Conservation (phyloP, 2,329 filamentous ascomycete species). For the Alternaria gansuensis region DNA sequence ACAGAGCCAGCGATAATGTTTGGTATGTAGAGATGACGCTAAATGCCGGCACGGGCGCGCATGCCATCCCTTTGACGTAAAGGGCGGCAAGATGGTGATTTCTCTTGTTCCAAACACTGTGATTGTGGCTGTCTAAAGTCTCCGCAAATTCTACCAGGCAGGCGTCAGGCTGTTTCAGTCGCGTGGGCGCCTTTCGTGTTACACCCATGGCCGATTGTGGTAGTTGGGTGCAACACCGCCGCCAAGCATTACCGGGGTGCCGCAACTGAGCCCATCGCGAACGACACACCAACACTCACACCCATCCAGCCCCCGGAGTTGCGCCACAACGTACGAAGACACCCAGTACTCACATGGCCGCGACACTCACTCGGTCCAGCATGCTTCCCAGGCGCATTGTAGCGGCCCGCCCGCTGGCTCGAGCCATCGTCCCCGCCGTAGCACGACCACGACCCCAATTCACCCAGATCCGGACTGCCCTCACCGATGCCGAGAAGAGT, state of each 20-base stretch:
- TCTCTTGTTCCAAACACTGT: not conserved
- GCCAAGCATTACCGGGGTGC: constrained; percentile 26
- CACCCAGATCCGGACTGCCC: constrained; percentile 51
- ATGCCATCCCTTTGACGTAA: constrained; percentile 13
- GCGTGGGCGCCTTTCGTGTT: constrained; percentile 21
- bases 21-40: constrained; percentile 24
- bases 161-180: constrained; percentile 7
- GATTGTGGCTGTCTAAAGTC: constrained; percentile 2
- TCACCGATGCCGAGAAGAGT: constrained; percentile 47
- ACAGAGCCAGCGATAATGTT: constrained; percentile 25
- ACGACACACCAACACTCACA: constrained; percentile 36
- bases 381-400: constrained; percentile 58
- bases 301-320: constrained; percentile 27
- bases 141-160: constrained; percentile 3
- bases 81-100: not conserved
- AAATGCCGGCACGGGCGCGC: constrained; percentile 24
- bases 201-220: constrained; percentile 9
- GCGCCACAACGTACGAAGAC: constrained; percentile 43
- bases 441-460: constrained; percentile 43
- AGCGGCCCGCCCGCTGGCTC: constrained; percentile 54
- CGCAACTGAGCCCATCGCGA: constrained; percentile 43
- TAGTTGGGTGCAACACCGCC: not conserved
- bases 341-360: constrained; percentile 20
- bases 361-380: constrained; percentile 55
- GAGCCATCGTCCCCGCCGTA: constrained; percentile 45